Conservation (phyloP, 2,329 filamentous ascomycete genomes). For the Colletotrichum sp. region DNA sequence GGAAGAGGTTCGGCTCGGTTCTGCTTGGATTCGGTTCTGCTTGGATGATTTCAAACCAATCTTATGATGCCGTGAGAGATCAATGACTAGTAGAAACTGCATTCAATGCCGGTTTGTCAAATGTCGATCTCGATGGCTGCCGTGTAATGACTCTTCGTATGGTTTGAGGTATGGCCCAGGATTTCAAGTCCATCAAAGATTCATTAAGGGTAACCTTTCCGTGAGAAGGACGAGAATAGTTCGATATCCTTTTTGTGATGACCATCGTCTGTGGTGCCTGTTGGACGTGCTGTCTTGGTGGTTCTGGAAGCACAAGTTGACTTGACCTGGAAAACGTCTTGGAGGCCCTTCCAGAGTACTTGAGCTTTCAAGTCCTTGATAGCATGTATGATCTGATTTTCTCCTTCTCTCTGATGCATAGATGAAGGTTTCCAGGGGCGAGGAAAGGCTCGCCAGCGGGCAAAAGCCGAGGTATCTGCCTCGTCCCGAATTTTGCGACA, state of each 20-base stretch:
- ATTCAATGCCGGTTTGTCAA: accelerated
- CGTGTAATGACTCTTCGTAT: neutral
- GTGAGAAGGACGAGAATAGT: accelerated
- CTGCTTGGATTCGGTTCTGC: too few relatives aligned
- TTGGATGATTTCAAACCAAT: neutral
- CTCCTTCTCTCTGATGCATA: accelerated
- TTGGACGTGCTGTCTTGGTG: accelerated
- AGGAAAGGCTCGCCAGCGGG: accelerated
- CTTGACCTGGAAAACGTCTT: neutral
- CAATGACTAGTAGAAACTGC: neutral
- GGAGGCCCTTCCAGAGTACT: accelerated
- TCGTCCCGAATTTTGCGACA: neutral
- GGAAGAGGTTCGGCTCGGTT: neutral
- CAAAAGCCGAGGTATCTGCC: neutral
- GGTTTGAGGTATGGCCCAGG: accelerated
- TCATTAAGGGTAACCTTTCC: neutral
- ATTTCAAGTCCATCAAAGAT: neutral
- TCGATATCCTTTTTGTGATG: neutral
- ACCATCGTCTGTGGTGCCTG: neutral
- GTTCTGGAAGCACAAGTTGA: neutral
- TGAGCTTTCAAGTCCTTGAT: neutral
- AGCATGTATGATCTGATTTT: neutral
- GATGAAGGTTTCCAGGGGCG: neutral
- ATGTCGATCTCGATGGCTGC: neutral
- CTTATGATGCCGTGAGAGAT: neutral